Percentiles rank a stretch among this genome's conserved stretches.
Evolutionary conservation across 768 basidiomycete species (phyloP).

Genomic region (Suillus luteus): DNA sequence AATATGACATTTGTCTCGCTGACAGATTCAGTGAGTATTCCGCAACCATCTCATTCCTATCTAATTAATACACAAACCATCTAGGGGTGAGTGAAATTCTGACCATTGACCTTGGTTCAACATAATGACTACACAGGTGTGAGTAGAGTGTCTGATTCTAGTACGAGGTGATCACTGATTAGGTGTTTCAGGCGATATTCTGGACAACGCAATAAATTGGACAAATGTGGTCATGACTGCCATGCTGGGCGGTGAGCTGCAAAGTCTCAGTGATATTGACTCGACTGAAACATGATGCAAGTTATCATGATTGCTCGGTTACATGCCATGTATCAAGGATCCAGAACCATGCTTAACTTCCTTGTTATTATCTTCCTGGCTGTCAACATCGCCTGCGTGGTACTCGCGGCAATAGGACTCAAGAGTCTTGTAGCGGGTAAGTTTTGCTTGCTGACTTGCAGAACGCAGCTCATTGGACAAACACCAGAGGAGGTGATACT

Average conservation of each 20-base stretch:
- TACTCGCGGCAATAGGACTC: no score
- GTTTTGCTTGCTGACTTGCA: no score
- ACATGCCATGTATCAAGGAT: not conserved
- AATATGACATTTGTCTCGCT: not conserved
- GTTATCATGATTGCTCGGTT: not conserved
- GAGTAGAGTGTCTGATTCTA: not conserved
- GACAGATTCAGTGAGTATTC: not conserved
- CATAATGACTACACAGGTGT: not conserved
- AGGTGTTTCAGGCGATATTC: not conserved
- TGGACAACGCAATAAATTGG: not conserved
- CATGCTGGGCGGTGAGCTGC: not conserved
- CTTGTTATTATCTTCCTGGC: not conserved
- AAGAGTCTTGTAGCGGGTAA: no score
- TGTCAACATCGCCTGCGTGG: not conserved
- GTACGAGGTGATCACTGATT: not conserved
- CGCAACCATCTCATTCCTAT: not conserved
- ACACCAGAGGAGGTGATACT: no score
- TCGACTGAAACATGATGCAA: not conserved
- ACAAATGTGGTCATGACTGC: not conserved
- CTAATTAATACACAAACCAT: not conserved
- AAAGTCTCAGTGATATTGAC: not conserved
- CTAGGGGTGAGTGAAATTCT: not conserved
- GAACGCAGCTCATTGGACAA: no score
- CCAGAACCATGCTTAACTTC: not conserved
- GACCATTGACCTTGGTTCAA: not conserved